Conservation (phyloP, 73 alveolate genomes). For the Paramecium primaurelia region DNA sequence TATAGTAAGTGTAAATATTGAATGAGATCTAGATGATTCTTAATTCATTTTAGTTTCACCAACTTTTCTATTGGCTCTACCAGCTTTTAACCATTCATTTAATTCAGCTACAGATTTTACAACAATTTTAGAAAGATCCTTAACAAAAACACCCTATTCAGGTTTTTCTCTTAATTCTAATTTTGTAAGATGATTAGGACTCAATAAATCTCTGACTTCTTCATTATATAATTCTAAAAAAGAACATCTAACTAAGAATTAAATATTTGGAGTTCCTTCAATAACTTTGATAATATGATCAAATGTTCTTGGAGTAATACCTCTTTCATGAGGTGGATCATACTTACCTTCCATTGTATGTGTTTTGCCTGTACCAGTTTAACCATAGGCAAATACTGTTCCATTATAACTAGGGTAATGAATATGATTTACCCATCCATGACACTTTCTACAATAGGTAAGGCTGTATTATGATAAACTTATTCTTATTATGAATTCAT, state of each 20-base stretch:
- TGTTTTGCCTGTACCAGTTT: constrained; percentile 98
- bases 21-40: constrained; percentile 93
- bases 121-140: constrained; percentile 89
- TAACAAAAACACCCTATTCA: constrained; percentile 96
- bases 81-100: constrained; percentile 85
- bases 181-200: constrained; percentile 86
- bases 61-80: constrained; percentile 86
- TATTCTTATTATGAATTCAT: constrained; percentile 76
- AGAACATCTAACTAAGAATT: constrained; percentile 93
- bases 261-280: constrained; percentile 86
- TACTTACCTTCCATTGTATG: constrained; percentile 96
- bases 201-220: constrained; percentile 93
- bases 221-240: constrained; percentile 96
- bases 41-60: constrained; percentile 93
- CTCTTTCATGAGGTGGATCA: constrained; percentile 88
- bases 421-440: constrained; percentile 74
- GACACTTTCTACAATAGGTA: constrained; percentile 91
- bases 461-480: constrained; percentile 86
- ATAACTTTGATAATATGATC: constrained; percentile 88
- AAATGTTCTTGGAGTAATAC: constrained; percentile 97
- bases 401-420: constrained; percentile 78
- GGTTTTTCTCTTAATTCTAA: constrained; percentile 95
- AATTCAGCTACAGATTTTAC: constrained; percentile 88
- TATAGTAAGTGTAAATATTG: constrained; percentile 87
- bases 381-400: constrained; percentile 97